These are phyloP conservation scores for Graphilbum sp. DNA, from an alignment of 2,329 filamentous ascomycete species.

Conservation along the genomic window DNA sequence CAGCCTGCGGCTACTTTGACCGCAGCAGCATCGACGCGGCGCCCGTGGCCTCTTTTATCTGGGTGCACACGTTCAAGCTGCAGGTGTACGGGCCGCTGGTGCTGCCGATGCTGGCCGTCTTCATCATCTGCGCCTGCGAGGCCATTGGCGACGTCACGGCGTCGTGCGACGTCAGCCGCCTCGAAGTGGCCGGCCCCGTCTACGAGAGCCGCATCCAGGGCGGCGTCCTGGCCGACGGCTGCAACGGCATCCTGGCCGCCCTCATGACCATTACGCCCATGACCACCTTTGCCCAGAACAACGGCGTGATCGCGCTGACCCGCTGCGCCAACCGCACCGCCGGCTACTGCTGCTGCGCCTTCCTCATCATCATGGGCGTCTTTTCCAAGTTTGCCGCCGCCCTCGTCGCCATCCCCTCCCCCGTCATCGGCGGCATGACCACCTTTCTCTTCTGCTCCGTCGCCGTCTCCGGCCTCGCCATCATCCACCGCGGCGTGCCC, in stretches of 20 bases:
- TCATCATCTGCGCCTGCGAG: conserved; percentile 61
- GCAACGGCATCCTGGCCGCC: conserved; percentile 59
- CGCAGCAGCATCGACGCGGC: conserved; percentile 53
- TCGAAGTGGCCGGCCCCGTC: conserved; percentile 54
- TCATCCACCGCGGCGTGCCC: conserved; percentile 50
- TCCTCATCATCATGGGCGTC: conserved; percentile 65
- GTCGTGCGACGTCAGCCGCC: conserved; percentile 62
- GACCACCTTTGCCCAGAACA: conserved; percentile 71
- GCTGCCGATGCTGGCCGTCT: conserved; percentile 52
- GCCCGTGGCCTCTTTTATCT: conserved; percentile 58
- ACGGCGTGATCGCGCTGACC: conserved; percentile 69
- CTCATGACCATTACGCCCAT: conserved; percentile 69
- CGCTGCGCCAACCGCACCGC: conserved; percentile 68
- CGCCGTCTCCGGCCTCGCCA: conserved; percentile 60
- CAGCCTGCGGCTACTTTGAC: conserved; percentile 64
- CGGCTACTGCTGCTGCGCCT: conserved; percentile 61
- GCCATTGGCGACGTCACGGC: conserved; percentile 69
- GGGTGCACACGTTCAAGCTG: conserved; percentile 63
- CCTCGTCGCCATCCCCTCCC: conserved; percentile 55
- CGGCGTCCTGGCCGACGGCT: conserved; percentile 59
- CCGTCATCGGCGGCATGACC: conserved; percentile 56
- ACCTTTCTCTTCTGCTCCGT: conserved; percentile 70
- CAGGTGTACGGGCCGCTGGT: conserved; percentile 58
- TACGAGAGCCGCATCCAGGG: conserved; percentile 70
- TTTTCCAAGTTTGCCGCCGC: conserved; percentile 73